A percentile compares a stretch with the other conserved stretches of the same genome.
Evolutionary conservation across 2,329 filamentous ascomycete genomes (phyloP).

Genomic region (Colletotrichum sp.): DNA sequence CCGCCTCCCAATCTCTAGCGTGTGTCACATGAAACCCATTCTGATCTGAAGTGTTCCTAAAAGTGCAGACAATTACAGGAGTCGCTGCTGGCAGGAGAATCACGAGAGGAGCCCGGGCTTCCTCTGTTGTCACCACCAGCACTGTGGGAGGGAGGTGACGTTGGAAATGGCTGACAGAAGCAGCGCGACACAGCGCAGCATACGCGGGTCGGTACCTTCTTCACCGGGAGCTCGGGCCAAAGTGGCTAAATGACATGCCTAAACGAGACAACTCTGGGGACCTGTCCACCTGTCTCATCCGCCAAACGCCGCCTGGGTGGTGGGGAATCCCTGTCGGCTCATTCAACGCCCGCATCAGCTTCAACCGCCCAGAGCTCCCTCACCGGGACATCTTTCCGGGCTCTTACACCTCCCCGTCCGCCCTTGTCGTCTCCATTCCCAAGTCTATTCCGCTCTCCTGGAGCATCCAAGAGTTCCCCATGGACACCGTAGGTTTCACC

Average conservation of each 20-base stretch:
- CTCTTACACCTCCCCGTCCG: background rate
- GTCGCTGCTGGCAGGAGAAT: background rate
- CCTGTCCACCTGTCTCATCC: background rate
- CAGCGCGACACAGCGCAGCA: background rate
- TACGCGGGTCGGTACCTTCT: background rate
- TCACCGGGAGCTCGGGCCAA: background rate
- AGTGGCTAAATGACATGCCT: slow-evolving; percentile 2
- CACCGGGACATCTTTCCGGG: background rate
- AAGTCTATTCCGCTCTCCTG: background rate
- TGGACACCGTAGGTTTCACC: slow-evolving; percentile 27
- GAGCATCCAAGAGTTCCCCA: background rate
- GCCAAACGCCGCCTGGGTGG: background rate
- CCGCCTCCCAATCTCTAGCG: background rate
- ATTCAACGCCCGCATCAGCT: background rate
- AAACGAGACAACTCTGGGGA: background rate
- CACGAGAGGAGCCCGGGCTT: background rate
- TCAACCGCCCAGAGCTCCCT: slow-evolving; percentile 13
- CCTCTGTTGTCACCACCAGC: too few species aligned
- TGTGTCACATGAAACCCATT: background rate
- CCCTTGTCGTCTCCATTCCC: background rate
- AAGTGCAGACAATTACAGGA: background rate
- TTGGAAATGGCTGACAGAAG: background rate
- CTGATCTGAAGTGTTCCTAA: background rate
- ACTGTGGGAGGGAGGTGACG: background rate
- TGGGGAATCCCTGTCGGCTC: slow-evolving; percentile 17